Evolutionary conservation across 2,329 filamentous ascomycete genomes (phyloP).

Genomic region (Penicillium corylophilum): DNA sequence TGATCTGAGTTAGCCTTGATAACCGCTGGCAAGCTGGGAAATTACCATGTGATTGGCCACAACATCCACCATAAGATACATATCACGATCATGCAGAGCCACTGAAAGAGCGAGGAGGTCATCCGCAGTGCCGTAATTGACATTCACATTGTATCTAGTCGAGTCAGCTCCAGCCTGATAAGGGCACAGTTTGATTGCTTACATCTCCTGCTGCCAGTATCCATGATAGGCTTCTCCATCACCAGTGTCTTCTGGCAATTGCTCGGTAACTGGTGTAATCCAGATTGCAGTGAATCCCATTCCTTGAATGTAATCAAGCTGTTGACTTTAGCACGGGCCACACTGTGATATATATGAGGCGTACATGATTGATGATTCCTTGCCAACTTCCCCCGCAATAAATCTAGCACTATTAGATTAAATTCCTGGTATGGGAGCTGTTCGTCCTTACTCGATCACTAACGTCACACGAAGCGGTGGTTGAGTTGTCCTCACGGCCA

Average conservation of each 20-base stretch:
- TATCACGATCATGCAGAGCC: conserved; percentile 55
- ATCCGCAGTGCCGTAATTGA: conserved; percentile 57
- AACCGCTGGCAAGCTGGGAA: not conserved
- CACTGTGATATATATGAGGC: not conserved
- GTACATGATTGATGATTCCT: conserved; percentile 43
- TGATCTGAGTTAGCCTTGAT: conserved; percentile 8
- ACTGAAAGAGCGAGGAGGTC: conserved; percentile 59
- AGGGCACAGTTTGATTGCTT: not conserved
- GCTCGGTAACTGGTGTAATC: conserved; percentile 48
- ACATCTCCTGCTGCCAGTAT: conserved; percentile 53
- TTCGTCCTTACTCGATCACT: conserved; percentile 20
- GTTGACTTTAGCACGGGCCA: not conserved
- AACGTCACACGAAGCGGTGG: conserved; percentile 33
- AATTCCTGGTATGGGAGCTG: not conserved
- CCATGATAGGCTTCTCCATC: conserved; percentile 50
- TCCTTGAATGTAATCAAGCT: conserved; percentile 52
- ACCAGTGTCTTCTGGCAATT: conserved; percentile 36
- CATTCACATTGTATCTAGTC: conserved; percentile 53
- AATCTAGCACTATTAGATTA: conserved; percentile 41
- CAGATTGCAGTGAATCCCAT: conserved; percentile 52
- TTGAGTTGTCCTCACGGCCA: conserved; percentile 40
- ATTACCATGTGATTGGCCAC: conserved; percentile 37
- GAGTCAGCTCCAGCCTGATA: not conserved
- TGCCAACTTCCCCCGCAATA: conserved; percentile 50
- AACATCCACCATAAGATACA: conserved; percentile 63